A percentile compares a stretch with the other conserved stretches of the same genome.
Conservation (phyloP, 2,329 filamentous ascomycete species). For the Verticillium longisporum region DNA sequence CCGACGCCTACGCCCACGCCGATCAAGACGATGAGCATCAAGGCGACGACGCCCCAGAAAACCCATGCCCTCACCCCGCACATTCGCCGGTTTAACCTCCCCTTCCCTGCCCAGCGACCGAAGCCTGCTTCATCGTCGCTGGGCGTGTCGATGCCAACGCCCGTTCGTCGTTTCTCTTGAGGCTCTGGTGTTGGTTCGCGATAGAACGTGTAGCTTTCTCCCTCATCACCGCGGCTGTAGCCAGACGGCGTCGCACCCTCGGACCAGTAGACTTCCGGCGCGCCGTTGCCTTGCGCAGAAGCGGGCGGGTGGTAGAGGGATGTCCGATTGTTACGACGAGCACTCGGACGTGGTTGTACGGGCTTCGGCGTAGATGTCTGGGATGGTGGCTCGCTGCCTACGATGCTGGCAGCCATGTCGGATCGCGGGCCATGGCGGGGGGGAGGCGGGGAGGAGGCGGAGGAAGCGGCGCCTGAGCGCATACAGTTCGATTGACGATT, state of each 20-base stretch:
- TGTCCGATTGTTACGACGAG: background rate
- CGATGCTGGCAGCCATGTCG: background rate
- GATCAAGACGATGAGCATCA: slow-evolving; percentile 22
- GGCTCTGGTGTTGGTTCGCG: slow-evolving; percentile 31
- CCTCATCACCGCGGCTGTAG: slow-evolving; percentile 7
- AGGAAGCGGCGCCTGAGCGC: background rate
- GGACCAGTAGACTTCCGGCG: slow-evolving; percentile 1
- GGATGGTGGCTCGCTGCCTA: background rate
- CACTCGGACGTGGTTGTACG: background rate
- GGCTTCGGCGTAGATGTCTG: background rate
- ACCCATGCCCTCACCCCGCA: slow-evolving; percentile 21
- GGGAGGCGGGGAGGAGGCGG: background rate
- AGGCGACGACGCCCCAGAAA: slow-evolving; percentile 27
- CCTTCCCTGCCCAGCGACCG: slow-evolving; percentile 5
- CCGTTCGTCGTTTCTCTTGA: slow-evolving; percentile 3
- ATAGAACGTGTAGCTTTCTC: slow-evolving; percentile 28
- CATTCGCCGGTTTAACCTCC: slow-evolving; percentile 9
- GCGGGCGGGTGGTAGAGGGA: slow-evolving; percentile 2
- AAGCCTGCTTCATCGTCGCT: slow-evolving; percentile 5
- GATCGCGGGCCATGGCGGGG: background rate
- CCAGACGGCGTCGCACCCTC: slow-evolving; percentile 1
- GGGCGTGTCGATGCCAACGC: slow-evolving; percentile 4
- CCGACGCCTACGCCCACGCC: slow-evolving; percentile 34
- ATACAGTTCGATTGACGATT: background rate
- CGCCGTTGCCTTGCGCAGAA: background rate